Base-by-base conservation (phyloP, 2,329 filamentous ascomycete species). In the Phaeophleospora eucalypticola region DNA sequence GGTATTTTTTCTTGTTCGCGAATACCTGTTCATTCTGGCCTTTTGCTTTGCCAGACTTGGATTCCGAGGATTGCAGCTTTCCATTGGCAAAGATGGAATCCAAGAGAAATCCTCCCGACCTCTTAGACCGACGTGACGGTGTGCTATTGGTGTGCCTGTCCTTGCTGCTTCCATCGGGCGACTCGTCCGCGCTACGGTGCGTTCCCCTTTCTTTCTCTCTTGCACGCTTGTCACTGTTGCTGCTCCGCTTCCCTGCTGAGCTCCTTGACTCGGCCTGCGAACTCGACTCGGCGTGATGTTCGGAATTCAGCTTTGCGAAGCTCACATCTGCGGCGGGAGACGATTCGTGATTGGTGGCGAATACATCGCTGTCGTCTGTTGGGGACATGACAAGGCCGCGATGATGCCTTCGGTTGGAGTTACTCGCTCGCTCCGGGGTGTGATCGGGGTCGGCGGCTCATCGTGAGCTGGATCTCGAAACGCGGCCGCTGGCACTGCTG, bases 51-150 rank as follows among this genome's bases (percentile, higher is more conserved):
- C 50, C 55, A 29, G 49, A 41, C 32, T 46, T 41, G 17, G 47
- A 37, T 9, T 18, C 19, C 16, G 36, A 14, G 10, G 32, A 32
- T 4, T 51, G 38, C 8, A 34, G 17, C 17, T 53, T 35, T 9
- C 59, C 57, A 44, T 62, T 62, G 34, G 53, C 36, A 29, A 61
- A 51, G 10, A 56, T 45, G 2, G 59, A 49, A 34, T 58, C 58
- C n/a, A 64, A 54, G 36, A 65, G 41, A 41, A 73, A 74, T 27
- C 71, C 70, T 18, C 69, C 70, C 12, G 68, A 64, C 43, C 61
- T 64, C 43, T 62, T 59, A 4, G 57, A 46, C 20, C 48, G 43
- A 18, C 47, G 43, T 17, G 52, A 49, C 34, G 50, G 49, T 32
- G 43, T 52, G 44, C 39, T 45, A 14, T 41, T 40, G 24, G 41